Base-by-base conservation (phyloP, 768 basidiomycete genomes). In the Megacollybia marginata region DNA sequence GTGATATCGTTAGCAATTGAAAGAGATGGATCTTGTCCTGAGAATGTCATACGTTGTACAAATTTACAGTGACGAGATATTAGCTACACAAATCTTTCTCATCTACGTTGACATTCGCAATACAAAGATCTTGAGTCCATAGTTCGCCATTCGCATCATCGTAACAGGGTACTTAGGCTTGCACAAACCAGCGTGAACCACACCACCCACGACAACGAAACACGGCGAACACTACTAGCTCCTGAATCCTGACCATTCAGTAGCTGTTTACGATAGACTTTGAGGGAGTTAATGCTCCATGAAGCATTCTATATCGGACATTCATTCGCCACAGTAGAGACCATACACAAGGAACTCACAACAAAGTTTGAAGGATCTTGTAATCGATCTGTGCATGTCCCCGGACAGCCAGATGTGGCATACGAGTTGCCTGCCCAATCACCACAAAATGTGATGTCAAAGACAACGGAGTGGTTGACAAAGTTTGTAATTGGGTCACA, bases 381-480 rank as follows among this genome's bases (percentile, higher is more conserved):
- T 34, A 90, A 61, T 50, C 71, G 71, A 10, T 76, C 73, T 16
- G 72, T 59, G 57, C 88, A 91, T 31, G 85, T 83, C 36, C 87
- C 88, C 5, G 88, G 85, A 55, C 88, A 90, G 16, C 76, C 76
- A 2, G 75, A 82, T 9, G 84, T 84, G 5, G 78, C 74, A 57
- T 89, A 89, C 5, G 84, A 82, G 61, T 88, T 88, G 23, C 87
- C 88, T 13, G 88, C 88, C 88, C 88, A 89, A 65, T 88, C 87
- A 56, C 83, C 88, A 57, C 88, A 90, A 56, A 89, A 86, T 2
- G 88, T 90, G 55, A 89, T 88, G 61, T 90, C 85, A 51, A 91
- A 87, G 42, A 91, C 59, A 47, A 91, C 82, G 1, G 82, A 79
- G 56, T 90, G 88, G 51, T 88, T 83, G 6, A 59, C 57, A 55